phyloP scores from a whole-genome alignment of 2,329 filamentous ascomycete genomes.

The Aspergillus amoenus region DNA sequence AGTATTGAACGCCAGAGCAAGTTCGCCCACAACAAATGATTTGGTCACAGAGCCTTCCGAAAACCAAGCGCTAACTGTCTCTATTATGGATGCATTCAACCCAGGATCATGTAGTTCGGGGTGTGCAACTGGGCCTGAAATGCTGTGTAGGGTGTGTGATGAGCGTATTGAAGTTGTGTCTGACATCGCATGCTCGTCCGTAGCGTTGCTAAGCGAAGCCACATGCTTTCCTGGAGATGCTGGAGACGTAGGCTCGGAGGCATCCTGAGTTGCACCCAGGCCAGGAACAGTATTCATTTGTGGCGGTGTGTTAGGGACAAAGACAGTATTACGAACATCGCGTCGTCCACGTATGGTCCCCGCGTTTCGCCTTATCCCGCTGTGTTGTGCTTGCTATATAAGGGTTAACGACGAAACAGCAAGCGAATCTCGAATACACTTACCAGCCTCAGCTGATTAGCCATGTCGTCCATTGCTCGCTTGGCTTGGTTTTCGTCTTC shows the following conservation, averaged over 20 bases:
- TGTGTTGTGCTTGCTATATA: constrained; percentile 45
- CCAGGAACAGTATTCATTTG: constrained; percentile 35
- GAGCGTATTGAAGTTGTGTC: constrained; percentile 93
- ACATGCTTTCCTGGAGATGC: constrained; percentile 35
- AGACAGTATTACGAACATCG: constrained; percentile 89
- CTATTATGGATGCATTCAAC: constrained; percentile 84
- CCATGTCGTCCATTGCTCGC: constrained; percentile 49
- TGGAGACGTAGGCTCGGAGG: constrained; percentile 36
- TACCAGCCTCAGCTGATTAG: constrained; percentile 49
- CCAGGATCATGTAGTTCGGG: constrained; percentile 78
- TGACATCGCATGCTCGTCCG: constrained; percentile 68
- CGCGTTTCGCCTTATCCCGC: constrained; percentile 62
- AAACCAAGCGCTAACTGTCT: constrained; percentile 85
- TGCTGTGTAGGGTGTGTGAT: constrained; percentile 72
- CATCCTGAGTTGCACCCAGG: constrained; percentile 26
- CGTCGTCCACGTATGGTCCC: constrained; percentile 83
- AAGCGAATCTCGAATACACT: constrained; percentile 16
- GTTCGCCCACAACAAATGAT: constrained; percentile 78
- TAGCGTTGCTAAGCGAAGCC: constrained; percentile 52
- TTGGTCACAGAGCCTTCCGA: constrained; percentile 70
- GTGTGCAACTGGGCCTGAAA: constrained; percentile 70
- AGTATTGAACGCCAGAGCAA: constrained; percentile 78
- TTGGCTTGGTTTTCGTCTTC: constrained; percentile 52
- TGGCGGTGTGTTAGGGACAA: constrained; percentile 57
- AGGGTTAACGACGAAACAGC: constrained; percentile 18